phyloP scores from a whole-genome alignment of 2,329 filamentous ascomycete genomes.

The Akanthomyces lecanii region DNA sequence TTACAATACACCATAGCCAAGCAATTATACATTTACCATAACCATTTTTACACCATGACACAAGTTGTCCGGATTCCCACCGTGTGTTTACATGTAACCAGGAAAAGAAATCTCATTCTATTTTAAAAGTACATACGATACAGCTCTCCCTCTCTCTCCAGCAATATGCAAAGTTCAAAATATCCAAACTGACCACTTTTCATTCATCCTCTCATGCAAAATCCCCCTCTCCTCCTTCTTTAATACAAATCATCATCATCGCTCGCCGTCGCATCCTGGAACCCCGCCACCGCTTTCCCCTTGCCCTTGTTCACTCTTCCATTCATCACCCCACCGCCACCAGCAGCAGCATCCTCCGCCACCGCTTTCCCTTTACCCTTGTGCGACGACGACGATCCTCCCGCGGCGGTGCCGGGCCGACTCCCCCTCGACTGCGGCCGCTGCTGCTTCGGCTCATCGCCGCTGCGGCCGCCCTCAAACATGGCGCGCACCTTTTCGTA shows the following conservation, averaged over 20 bases:
- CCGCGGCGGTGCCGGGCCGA: conserved; percentile 21
- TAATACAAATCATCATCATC: conserved; percentile 57
- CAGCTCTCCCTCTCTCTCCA: too few species aligned
- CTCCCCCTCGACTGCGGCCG: conserved; percentile 32
- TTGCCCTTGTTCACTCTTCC: conserved; percentile 46
- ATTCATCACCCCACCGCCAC: conserved; percentile 27
- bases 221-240: background rate
- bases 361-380: conserved; percentile 33
- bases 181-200: background rate
- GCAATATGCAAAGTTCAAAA: background rate
- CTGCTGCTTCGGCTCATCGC: conserved; percentile 28
- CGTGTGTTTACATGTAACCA: too few species aligned
- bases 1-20: conserved; percentile 14
- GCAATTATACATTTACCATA: conserved; percentile 8
- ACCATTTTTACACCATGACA: background rate
- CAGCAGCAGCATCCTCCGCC: conserved; percentile 31
- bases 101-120: background rate
- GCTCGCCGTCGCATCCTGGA: conserved; percentile 50
- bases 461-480: conserved; percentile 63
- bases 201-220: background rate
- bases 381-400: conserved; percentile 15
- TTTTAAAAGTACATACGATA: background rate
- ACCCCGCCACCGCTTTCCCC: conserved; percentile 50
- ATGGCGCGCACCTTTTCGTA: conserved; percentile 78
- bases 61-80: background rate